Percentiles rank a stretch among this genome's conserved stretches.
phyloP scores from a whole-genome alignment of 2,329 filamentous ascomycete species.

The Colletotrichum paranaense region DNA sequence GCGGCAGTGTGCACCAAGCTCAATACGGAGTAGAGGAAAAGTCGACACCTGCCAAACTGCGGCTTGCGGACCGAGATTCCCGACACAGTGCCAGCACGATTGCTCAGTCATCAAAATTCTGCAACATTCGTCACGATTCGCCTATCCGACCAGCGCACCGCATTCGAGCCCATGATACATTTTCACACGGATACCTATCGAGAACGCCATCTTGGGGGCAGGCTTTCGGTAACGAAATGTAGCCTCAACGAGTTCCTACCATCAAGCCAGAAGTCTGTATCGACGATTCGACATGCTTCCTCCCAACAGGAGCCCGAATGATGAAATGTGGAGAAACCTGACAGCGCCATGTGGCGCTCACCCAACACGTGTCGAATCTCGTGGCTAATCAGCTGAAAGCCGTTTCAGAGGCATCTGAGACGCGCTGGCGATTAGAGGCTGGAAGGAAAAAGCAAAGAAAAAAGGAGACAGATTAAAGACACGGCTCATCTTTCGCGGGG shows the following conservation, averaged over 20 bases:
- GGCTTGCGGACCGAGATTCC: neutral
- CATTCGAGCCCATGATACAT: neutral
- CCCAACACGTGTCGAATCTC: conserved; percentile 5
- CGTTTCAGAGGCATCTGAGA: conserved; percentile 27
- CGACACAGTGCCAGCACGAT: neutral
- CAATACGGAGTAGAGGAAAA: neutral
- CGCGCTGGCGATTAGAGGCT: conserved; percentile 9
- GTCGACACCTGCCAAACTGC: neutral
- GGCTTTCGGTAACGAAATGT: neutral
- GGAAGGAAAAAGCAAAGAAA: neutral
- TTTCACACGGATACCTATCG: neutral
- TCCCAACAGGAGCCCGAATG: neutral
- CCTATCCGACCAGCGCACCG: neutral
- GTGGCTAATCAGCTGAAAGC: neutral
- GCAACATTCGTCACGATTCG: neutral
- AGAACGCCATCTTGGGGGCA: neutral
- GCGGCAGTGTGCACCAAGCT: neutral
- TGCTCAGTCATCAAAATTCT: neutral
- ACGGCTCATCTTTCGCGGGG: neutral
- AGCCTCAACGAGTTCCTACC: neutral
- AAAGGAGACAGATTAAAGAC: neutral
- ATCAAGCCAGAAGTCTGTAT: neutral
- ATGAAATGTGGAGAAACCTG: neutral
- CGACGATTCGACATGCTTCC: neutral
- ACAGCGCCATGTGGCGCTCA: neutral